Evolutionary conservation across 768 basidiomycete genomes (phyloP).

Genomic region (Cystofilobasidium ferigula): DNA sequence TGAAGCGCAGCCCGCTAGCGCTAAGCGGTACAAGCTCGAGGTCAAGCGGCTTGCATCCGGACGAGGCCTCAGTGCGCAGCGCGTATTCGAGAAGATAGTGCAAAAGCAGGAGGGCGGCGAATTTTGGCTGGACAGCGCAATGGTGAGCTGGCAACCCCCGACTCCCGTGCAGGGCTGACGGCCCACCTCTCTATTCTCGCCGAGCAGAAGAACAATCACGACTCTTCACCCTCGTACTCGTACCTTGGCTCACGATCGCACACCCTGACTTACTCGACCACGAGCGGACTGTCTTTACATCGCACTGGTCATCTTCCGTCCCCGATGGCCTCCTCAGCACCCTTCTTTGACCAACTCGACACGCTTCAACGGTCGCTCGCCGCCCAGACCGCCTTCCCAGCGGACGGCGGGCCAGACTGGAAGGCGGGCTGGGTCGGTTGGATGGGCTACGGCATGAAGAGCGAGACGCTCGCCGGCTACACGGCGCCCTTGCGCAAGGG

Average conservation of each 20-base stretch:
- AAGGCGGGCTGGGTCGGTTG: constrained; percentile 75
- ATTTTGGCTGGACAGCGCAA: constrained; percentile 24
- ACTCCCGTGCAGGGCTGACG: neutral
- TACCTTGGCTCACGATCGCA: constrained; percentile 20
- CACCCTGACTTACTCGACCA: constrained; percentile 18
- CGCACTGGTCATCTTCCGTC: neutral
- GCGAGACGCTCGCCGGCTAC: constrained; percentile 47
- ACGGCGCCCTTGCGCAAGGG: constrained; percentile 27
- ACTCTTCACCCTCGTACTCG: constrained; percentile 16
- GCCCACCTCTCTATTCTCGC: neutral
- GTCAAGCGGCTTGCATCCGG: constrained; percentile 13
- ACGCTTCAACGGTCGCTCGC: constrained; percentile 13
- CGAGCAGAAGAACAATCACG: constrained; percentile 9
- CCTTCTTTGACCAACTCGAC: constrained; percentile 21
- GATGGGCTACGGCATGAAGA: constrained; percentile 69
- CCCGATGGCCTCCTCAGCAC: neutral
- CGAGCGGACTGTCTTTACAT: neutral
- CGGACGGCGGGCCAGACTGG: constrained; percentile 49
- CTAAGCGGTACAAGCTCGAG: constrained; percentile 9
- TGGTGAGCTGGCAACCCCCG: neutral
- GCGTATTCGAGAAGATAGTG: constrained; percentile 20
- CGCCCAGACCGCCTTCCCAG: constrained; percentile 6
- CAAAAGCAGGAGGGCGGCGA: constrained; percentile 3
- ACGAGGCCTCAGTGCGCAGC: constrained; percentile 5
- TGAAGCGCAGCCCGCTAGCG: neutral